Conservation (phyloP, 495 filamentous ascomycete species). For the Aspergillus homomorphus region DNA sequence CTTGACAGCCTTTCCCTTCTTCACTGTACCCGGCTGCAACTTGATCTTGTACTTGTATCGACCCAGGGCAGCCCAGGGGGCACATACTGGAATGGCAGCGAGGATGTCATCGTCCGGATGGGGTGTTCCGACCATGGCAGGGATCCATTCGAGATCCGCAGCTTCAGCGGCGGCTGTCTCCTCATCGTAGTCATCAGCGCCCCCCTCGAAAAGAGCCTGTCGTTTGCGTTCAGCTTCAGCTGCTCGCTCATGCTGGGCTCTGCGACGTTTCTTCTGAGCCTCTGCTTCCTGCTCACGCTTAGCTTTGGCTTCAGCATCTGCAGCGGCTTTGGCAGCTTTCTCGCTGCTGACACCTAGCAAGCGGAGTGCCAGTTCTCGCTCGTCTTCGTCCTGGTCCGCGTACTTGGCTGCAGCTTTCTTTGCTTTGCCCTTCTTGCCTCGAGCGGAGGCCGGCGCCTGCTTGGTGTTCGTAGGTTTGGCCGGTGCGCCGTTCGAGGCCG, state of each 20-base stretch:
- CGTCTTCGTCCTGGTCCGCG: conserved; percentile 90
- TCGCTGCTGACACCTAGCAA: conserved; percentile 71
- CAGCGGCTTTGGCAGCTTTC: conserved; percentile 48
- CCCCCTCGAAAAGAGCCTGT: conserved; percentile 55
- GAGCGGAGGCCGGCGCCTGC: conserved; percentile 47
- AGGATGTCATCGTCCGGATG: conserved; percentile 83
- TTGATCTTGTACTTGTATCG: conserved; percentile 88
- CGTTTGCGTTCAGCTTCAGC: conserved; percentile 57
- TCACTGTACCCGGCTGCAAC: conserved; percentile 81
- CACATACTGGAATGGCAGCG: conserved; percentile 84
- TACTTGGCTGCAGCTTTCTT: conserved; percentile 91
- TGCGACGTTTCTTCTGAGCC: conserved; percentile 65
- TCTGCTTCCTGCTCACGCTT: conserved; percentile 59
- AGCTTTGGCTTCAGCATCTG: conserved; percentile 49
- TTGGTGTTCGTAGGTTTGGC: conserved; percentile 16
- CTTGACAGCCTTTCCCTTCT: conserved; percentile 93
- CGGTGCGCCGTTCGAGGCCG: conserved; percentile 5
- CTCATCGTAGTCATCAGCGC: conserved; percentile 57
- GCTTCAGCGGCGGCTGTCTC: conserved; percentile 45
- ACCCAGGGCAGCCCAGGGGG: conserved; percentile 77
- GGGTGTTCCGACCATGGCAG: conserved; percentile 72
- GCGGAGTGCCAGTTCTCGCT: conserved; percentile 75
- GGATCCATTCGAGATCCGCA: conserved; percentile 57
- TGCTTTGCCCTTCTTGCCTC: conserved; percentile 79
- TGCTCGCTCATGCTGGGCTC: conserved; percentile 73